A percentile compares a stretch with the other conserved stretches of the same genome.
phyloP scores from a whole-genome alignment of 2,329 filamentous ascomycete species.

The Tetracladium maxilliforme region DNA sequence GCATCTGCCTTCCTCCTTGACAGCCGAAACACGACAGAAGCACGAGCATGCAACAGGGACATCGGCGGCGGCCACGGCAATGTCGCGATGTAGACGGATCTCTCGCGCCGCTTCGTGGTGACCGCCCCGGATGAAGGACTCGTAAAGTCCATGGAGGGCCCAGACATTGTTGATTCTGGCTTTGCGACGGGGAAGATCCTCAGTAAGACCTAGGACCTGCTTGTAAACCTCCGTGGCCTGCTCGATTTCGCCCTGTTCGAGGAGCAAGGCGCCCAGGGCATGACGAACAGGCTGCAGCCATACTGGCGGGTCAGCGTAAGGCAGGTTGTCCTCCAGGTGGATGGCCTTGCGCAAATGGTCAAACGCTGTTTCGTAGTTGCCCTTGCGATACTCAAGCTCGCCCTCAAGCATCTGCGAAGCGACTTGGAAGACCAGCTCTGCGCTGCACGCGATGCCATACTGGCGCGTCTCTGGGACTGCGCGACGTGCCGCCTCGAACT shows the following conservation, averaged over 20 bases:
- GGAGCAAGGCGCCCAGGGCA: conserved; percentile 52
- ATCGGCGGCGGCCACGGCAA: conserved; percentile 41
- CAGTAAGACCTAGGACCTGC: conserved; percentile 44
- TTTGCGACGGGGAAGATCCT: conserved; percentile 45
- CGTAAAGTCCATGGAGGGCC: conserved; percentile 59
- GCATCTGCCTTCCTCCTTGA: too few relatives aligned
- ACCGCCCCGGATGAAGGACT: conserved; percentile 46
- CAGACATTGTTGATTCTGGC: conserved; percentile 63
- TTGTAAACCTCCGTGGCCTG: conserved; percentile 41
- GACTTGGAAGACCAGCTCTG: conserved; percentile 53
- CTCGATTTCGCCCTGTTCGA: conserved; percentile 47
- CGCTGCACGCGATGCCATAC: conserved; percentile 55
- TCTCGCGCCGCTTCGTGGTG: conserved; percentile 27
- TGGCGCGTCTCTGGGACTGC: conserved; percentile 39
- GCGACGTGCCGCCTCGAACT: conserved; percentile 35
- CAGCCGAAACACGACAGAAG: too few relatives aligned
- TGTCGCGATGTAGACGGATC: conserved; percentile 31
- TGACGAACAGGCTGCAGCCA: conserved; percentile 68
- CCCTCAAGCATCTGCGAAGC: conserved; percentile 54
- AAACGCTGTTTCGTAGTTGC: conserved; percentile 44
- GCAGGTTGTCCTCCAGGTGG: conserved; percentile 43
- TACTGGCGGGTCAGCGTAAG: conserved; percentile 63
- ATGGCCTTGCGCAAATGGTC: conserved; percentile 40
- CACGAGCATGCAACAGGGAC: conserved; percentile 42
- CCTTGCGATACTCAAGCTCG: conserved; percentile 55